Percentiles rank a stretch among this genome's conserved stretches.
These are phyloP conservation scores for Chlorella sp. DNA, from an alignment of 139 green algal genomes.

Conservation along the genomic window DNA sequence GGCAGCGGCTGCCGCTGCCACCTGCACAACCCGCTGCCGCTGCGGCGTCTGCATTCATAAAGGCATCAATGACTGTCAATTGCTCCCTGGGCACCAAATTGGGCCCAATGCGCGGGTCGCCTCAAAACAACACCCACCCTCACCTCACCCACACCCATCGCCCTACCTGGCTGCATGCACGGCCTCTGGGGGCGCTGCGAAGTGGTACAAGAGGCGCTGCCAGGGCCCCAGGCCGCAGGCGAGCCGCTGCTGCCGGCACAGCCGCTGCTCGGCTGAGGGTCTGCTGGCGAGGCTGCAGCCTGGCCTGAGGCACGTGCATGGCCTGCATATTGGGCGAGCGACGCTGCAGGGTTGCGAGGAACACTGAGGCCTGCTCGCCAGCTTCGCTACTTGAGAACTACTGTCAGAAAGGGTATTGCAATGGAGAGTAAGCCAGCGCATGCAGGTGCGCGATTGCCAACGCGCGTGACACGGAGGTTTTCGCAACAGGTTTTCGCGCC, in stretches of 20 bases:
- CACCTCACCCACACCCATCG: too few relatives aligned
- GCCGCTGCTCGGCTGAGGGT: too few relatives aligned
- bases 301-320: background rate
- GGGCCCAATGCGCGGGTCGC: too few relatives aligned
- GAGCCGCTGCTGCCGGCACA: background rate
- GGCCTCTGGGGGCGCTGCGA: too few relatives aligned
- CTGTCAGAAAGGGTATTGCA: background rate
- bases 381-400: background rate
- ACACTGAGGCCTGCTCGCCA: background rate
- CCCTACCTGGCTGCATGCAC: too few relatives aligned
- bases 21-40: too few relatives aligned
- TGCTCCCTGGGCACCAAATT: too few relatives aligned
- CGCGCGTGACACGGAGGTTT: background rate
- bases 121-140: too few relatives aligned
- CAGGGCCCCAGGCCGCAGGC: background rate
- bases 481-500: too few relatives aligned
- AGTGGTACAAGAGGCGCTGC: background rate
- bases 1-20: background rate
- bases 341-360: background rate
- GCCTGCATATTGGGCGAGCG: background rate
- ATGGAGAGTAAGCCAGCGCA: background rate
- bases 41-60: too few relatives aligned
- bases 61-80: too few relatives aligned
- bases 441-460: background rate
- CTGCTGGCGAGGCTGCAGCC: background rate